Base-by-base conservation (phyloP, 352 stramenopile genomes). In the Pythium monospermum region DNA sequence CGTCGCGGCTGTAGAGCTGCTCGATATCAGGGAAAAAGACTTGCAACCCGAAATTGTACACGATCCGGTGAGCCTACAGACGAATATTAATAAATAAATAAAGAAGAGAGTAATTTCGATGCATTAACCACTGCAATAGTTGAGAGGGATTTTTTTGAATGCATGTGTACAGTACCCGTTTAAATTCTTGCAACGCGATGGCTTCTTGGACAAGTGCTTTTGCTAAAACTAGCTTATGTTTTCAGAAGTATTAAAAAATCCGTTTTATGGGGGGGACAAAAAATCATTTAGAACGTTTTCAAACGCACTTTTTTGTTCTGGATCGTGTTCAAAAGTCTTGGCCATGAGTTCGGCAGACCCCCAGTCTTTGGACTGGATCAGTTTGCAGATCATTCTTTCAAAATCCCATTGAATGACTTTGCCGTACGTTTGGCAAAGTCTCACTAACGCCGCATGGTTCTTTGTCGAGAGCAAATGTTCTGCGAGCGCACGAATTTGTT, bases 281-380 rank as follows among this genome's bases (percentile, higher is more conserved):
- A 4, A 42, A 41, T n/a, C n/a, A 30, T 18, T 5, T 10, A n/a
- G 6, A n/a, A 32, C 4, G 5, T 5, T 49, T 12, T 26, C 18
- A 37, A 33, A 4, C 39, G 1, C 36, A 67, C 52, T 42, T 42
- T 55, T 54, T 4, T 35, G 39, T 1, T 49, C 28, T 0, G 57
- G 15, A 2, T 61, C 37, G 0, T 22, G n/a, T 3, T 75, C 60
- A 33, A 79, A 81, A 0, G 63, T 82, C 8, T 64, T 61, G 42
- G 63, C 64, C 4, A 86, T 25, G 1, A 82, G 48, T 49, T 85
- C 76, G 8, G 76, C 72, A 1, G 72, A 79, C 1, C 63, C 64
- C 76, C 76, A 88, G 44, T 88, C 74, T 43, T 85, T 88, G 4
- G 59, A 56, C 31, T 60, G 53, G 11, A 74, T 65, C 61, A 85